A percentile compares a stretch with the other conserved stretches of the same genome.
phyloP scores from a whole-genome alignment of 345 rosid genomes.

The Salix suchowensis region DNA sequence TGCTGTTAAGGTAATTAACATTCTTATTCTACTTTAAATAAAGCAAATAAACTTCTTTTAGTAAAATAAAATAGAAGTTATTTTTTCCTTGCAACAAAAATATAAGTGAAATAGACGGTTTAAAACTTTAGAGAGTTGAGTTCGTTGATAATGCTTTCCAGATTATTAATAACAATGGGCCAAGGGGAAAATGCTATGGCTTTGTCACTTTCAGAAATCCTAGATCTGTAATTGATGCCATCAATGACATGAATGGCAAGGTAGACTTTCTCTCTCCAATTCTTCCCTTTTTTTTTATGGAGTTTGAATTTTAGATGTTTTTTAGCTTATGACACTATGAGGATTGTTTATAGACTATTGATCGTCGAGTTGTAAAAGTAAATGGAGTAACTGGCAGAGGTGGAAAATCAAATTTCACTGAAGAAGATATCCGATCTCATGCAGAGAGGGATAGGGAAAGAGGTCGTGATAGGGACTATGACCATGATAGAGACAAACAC shows the following conservation, averaged over 20 bases:
- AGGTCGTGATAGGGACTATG: slow-evolving; percentile 50
- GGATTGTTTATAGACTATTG: slow-evolving; percentile 50
- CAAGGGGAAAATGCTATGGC: slow-evolving; percentile 80
- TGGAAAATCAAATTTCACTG: slow-evolving; percentile 47
- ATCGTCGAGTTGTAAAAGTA: slow-evolving; percentile 71
- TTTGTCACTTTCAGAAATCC: slow-evolving; percentile 80
- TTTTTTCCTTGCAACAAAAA: too few relatives aligned
- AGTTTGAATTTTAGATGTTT: neutral
- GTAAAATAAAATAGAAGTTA: too few relatives aligned
- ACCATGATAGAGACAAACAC: slow-evolving; percentile 23
- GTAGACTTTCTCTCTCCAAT: slow-evolving; percentile 34
- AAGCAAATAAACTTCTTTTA: too few relatives aligned
- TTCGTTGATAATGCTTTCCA: slow-evolving; percentile 24
- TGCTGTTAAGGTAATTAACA: slow-evolving; percentile 55
- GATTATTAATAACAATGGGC: slow-evolving; percentile 64
- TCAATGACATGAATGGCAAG: slow-evolving; percentile 82
- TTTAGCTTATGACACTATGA: slow-evolving; percentile 18
- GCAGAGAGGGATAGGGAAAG: slow-evolving; percentile 36
- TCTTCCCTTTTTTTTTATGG: neutral
- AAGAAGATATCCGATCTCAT: slow-evolving; percentile 35
- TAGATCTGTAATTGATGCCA: slow-evolving; percentile 74
- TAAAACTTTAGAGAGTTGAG: neutral
- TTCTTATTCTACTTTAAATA: neutral
- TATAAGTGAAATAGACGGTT: neutral
- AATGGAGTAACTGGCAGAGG: slow-evolving; percentile 70